Evolutionary conservation across 2,329 filamentous ascomycete species (phyloP).

Genomic region (Teratosphaeria epicoccoides): DNA sequence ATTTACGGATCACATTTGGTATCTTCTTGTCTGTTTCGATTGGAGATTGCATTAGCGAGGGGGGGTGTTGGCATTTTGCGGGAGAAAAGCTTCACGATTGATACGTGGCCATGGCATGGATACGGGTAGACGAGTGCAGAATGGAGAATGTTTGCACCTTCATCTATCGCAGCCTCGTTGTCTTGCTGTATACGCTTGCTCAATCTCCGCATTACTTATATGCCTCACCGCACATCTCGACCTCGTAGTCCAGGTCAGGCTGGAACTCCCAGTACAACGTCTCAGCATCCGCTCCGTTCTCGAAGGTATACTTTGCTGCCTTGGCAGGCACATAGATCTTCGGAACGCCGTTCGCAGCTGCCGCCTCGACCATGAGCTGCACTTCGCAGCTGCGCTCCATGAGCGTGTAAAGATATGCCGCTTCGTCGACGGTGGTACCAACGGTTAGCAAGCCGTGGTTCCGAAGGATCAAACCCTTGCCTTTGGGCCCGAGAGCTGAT

Average conservation of each 20-base stretch:
- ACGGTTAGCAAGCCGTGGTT: constrained; percentile 66
- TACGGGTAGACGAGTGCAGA: neutral
- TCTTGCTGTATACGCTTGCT: neutral
- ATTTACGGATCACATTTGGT: neutral
- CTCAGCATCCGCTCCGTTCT: constrained; percentile 38
- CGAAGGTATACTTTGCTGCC: constrained; percentile 44
- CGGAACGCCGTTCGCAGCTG: constrained; percentile 42
- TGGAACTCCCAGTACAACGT: constrained; percentile 43
- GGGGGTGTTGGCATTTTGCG: neutral
- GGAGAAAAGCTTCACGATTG: neutral
- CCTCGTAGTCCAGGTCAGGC: constrained; percentile 37
- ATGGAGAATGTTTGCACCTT: neutral
- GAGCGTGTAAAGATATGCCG: constrained; percentile 55
- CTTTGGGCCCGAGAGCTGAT: constrained; percentile 49
- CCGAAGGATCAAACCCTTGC: constrained; percentile 52
- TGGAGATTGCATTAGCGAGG: neutral
- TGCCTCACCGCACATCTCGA: constrained; percentile 9
- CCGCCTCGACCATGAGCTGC: constrained; percentile 54
- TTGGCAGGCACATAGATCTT: constrained; percentile 48
- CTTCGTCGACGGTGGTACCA: constrained; percentile 59
- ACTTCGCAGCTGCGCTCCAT: constrained; percentile 59
- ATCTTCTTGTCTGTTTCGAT: neutral
- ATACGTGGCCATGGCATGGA: neutral
- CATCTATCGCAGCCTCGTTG: neutral
- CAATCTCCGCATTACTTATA: neutral